A percentile compares a stretch with the other conserved stretches of the same genome.
Evolutionary conservation across 108 stramenopile species (phyloP).

Genomic region (Cyclotella baltica): DNA sequence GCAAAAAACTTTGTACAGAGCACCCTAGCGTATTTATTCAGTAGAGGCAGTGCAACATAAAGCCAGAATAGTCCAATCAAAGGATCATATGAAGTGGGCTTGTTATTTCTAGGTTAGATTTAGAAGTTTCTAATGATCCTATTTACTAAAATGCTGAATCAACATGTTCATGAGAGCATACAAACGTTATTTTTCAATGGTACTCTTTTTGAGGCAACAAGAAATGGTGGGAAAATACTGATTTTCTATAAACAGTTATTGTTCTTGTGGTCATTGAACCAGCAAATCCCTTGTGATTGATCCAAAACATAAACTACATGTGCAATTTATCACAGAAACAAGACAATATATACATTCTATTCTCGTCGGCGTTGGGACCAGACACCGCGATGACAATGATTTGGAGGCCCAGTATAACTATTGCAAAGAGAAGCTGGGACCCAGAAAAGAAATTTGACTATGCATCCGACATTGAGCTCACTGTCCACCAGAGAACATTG

Average conservation of each 20-base stretch:
- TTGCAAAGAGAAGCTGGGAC: slow-evolving; percentile 74
- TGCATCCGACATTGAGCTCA: slow-evolving; percentile 62
- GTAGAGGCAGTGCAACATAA: too few species aligned
- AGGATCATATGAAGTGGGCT: too few species aligned
- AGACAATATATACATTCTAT: slow-evolving; percentile 59
- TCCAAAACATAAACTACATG: slow-evolving; percentile 76
- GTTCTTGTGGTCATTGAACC: slow-evolving; percentile 78
- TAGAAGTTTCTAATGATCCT: too few species aligned
- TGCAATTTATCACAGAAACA: slow-evolving; percentile 71
- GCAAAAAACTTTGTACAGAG: too few species aligned
- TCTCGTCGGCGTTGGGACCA: slow-evolving; percentile 75
- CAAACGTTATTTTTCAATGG: too few species aligned
- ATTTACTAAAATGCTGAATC: too few species aligned
- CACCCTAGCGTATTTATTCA: too few species aligned
- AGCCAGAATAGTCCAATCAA: too few species aligned
- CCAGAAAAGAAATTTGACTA: slow-evolving; percentile 54
- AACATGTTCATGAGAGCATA: too few species aligned
- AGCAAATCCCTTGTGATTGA: slow-evolving; percentile 78
- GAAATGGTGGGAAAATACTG: too few species aligned
- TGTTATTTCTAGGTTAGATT: too few species aligned
- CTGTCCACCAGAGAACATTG: slow-evolving; percentile 67
- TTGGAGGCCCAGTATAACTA: slow-evolving; percentile 74
- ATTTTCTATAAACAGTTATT: slow-evolving; percentile 67
- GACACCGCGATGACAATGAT: slow-evolving; percentile 72
- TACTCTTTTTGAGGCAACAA: too few species aligned